Evolutionary conservation across 2,329 filamentous ascomycete species (phyloP).

Genomic region (Trichophaea hybrida): DNA sequence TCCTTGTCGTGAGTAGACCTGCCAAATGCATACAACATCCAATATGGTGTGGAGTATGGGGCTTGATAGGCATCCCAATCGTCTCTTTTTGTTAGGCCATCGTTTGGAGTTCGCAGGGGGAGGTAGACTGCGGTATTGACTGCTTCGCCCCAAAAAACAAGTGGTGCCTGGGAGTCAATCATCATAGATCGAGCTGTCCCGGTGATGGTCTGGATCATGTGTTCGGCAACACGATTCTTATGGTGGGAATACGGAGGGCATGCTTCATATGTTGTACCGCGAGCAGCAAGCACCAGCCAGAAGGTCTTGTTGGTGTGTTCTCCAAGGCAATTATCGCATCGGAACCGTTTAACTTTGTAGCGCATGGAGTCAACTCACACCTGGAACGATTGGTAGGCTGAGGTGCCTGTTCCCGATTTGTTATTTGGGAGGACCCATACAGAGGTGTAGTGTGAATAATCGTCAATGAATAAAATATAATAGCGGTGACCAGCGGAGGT

Average conservation of each 20-base stretch:
- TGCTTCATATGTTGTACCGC: background rate
- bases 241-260: slow-evolving; percentile 4
- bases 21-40: too few relatives aligned
- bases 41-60: too few relatives aligned
- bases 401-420: background rate
- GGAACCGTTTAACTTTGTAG: background rate
- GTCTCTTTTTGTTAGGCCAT: too few relatives aligned
- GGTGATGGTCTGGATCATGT: slow-evolving; percentile 3
- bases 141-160: slow-evolving; percentile 7
- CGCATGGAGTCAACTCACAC: background rate
- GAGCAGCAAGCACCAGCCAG: background rate
- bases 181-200: background rate
- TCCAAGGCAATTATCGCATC: background rate
- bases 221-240: slow-evolving; percentile 6
- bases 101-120: background rate
- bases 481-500: background rate
- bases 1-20: too few relatives aligned
- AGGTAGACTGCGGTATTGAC: background rate
- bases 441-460: slow-evolving; percentile 2
- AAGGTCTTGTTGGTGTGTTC: background rate
- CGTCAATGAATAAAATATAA: slow-evolving; percentile 13
- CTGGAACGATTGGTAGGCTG: background rate
- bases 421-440: slow-evolving; percentile 3
- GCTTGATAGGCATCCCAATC: too few relatives aligned
- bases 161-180: too few relatives aligned